A percentile compares a stretch with the other conserved stretches of the same genome.
phyloP scores from a whole-genome alignment of 202 grass and related monocot genomes.

The Brachypodium distachyon region DNA sequence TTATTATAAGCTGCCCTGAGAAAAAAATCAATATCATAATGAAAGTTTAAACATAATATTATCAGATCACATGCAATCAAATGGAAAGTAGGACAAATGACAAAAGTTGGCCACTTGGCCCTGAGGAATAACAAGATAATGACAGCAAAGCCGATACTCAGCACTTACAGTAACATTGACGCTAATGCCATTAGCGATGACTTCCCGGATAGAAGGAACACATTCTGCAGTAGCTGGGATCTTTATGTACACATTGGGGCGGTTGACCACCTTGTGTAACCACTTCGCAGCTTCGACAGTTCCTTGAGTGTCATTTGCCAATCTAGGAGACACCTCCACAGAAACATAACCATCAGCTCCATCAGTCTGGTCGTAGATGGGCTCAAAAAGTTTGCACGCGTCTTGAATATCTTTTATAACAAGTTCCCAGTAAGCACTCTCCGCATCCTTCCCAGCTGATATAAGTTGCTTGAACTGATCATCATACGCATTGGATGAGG shows the following conservation, averaged over 20 bases:
- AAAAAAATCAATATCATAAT: neutral
- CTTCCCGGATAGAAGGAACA: slow-evolving; percentile 83
- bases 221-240: slow-evolving; percentile 97
- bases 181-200: slow-evolving; percentile 83
- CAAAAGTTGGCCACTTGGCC: neutral
- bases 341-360: slow-evolving; percentile 96
- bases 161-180: slow-evolving; percentile 95
- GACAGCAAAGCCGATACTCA: neutral
- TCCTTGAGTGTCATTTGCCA: slow-evolving; percentile 87
- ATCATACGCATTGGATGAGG: slow-evolving; percentile 86
- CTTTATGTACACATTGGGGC: slow-evolving; percentile 96
- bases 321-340: slow-evolving; percentile 87
- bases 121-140: slow-evolving; percentile 4
- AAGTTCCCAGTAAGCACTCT: slow-evolving; percentile 93
- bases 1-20: too few relatives aligned
- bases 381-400: slow-evolving; percentile 87
- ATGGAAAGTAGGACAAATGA: neutral
- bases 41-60: neutral
- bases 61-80: neutral
- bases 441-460: slow-evolving; percentile 64
- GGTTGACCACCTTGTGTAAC: slow-evolving; percentile 83
- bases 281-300: slow-evolving; percentile 93
- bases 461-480: slow-evolving; percentile 89
- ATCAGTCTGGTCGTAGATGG: slow-evolving; percentile 72
- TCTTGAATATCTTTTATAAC: slow-evolving; percentile 99